A percentile compares a stretch with the other conserved stretches of the same genome.
Conservation (phyloP, 2,329 filamentous ascomycete species). For the Keithomyces neogunnii region DNA sequence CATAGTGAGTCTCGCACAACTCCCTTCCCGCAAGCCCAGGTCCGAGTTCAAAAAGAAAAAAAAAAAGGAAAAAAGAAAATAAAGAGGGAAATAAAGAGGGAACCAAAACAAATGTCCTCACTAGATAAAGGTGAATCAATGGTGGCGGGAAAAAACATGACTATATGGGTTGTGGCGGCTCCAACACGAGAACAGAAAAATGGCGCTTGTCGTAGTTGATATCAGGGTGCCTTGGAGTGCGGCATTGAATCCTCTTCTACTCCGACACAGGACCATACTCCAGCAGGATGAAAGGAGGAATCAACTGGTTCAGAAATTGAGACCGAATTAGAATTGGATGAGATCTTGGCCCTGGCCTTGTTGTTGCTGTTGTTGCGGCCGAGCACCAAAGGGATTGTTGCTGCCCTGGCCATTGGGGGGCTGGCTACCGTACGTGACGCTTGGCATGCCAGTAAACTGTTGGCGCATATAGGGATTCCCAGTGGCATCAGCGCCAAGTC, state of each 20-base stretch:
- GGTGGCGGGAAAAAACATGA: neutral
- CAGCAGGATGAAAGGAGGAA: neutral
- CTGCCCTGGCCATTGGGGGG: slow-evolving; percentile 44
- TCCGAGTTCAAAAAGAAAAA: neutral
- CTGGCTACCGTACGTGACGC: slow-evolving; percentile 42
- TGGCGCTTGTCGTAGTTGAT: neutral
- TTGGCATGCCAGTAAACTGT: slow-evolving; percentile 73
- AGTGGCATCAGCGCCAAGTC: slow-evolving; percentile 61
- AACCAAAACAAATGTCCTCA: neutral
- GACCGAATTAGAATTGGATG: slow-evolving; percentile 48
- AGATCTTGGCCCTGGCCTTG: slow-evolving; percentile 47
- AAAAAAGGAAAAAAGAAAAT: neutral
- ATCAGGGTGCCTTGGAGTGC: neutral
- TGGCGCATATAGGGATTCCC: slow-evolving; percentile 83
- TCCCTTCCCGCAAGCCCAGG: neutral
- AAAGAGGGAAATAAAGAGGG: neutral
- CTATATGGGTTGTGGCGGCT: neutral
- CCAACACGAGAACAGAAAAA: neutral
- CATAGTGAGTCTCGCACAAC: neutral
- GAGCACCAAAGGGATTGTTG: slow-evolving; percentile 51
- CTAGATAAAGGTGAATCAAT: neutral
- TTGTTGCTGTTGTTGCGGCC: slow-evolving; percentile 43
- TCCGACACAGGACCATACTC: neutral
- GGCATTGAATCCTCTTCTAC: too few relatives aligned
- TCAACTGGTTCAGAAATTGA: neutral